Base-by-base conservation (phyloP, 805 yeast genomes). In the Metschnikowia peoriensis region DNA sequence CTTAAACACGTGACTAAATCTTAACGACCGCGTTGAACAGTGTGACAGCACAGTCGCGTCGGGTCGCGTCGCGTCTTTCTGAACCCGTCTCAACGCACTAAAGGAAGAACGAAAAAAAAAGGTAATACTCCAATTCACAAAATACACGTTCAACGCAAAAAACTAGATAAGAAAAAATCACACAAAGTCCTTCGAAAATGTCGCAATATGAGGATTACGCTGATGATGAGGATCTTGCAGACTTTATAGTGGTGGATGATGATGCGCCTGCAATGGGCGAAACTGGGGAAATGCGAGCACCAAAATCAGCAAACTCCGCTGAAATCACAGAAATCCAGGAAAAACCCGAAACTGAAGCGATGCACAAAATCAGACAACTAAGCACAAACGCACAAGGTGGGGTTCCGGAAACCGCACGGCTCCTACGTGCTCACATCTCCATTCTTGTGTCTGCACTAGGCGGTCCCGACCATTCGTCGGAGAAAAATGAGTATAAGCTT, bases 391-490 rank as follows among this genome's bases (percentile, higher is more conserved):
- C 69, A 29, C 66, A 62, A 39, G 71, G 75, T 15, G 67, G 70
- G 44, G 73, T 71, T 54, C 57, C 72, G 16, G 66, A 58, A 49
- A 62, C 76, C 2, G 72, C 72, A 45, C 71, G 71, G 53, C 62
- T 83, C 14, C 67, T 86, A 39, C 78, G 79, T 56, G 89, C 94
- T 0, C 90, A 89, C 67, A 86, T 93, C 34, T 80, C 92, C 12
- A 83, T 89, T 41, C 76, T 92, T 39, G 89, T 91, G 4, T 82
- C 96, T 4, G 96, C 98, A 0, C 76, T 93, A 2, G 99, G 99
- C 49, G 98, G 97, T 1, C 80, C 85, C 0, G 97, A 92, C 68
- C 81, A 85, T 45, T 69, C 85, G 1, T 73, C 85, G 0, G 66
- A 69, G 1, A 77, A 79, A 3, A 76, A 79, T 0, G 83, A 83